Conservation (phyloP, 2,329 filamentous ascomycete species). For the Cryphonectria parasitica region DNA sequence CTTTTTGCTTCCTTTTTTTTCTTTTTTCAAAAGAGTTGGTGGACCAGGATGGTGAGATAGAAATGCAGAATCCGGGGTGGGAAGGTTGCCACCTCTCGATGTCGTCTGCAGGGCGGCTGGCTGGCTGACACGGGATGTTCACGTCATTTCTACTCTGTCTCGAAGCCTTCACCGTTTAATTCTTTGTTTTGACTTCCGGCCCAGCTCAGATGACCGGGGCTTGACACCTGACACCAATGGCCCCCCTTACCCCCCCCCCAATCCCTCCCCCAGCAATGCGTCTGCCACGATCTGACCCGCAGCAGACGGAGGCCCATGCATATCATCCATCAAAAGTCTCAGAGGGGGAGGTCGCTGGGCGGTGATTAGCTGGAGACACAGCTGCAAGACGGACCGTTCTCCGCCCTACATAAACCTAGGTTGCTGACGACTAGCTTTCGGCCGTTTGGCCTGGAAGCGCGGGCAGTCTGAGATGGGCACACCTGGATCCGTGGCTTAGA, state of each 20-base stretch:
- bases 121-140: constrained; percentile 15
- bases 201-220: constrained; percentile 17
- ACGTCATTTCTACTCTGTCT: constrained; percentile 6
- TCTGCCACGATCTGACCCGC: constrained; percentile 24
- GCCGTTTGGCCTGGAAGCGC: constrained; percentile 13
- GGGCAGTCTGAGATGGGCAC: constrained; percentile 8
- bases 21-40: constrained; percentile 2
- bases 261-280: background rate
- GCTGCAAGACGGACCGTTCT: constrained; percentile 44
- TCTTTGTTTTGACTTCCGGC: constrained; percentile 17
- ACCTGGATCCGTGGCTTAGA: constrained; percentile 22
- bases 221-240: constrained; percentile 20
- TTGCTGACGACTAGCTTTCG: constrained; percentile 18
- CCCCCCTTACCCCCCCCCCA: too few species aligned
- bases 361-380: constrained; percentile 36
- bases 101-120: constrained; percentile 17
- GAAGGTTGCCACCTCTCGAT: constrained; percentile 10
- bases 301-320: constrained; percentile 25
- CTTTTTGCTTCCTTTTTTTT: too few species aligned
- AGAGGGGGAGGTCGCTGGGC: constrained; percentile 13
- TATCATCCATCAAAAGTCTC: constrained; percentile 13
- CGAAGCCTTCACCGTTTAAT: constrained; percentile 11
- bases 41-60: constrained; percentile 17
- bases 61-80: constrained; percentile 15
- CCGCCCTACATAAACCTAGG: constrained; percentile 38